Evolutionary conservation across 2,329 filamentous ascomycete species (phyloP).

Genomic region (Diplocarpon rosae): DNA sequence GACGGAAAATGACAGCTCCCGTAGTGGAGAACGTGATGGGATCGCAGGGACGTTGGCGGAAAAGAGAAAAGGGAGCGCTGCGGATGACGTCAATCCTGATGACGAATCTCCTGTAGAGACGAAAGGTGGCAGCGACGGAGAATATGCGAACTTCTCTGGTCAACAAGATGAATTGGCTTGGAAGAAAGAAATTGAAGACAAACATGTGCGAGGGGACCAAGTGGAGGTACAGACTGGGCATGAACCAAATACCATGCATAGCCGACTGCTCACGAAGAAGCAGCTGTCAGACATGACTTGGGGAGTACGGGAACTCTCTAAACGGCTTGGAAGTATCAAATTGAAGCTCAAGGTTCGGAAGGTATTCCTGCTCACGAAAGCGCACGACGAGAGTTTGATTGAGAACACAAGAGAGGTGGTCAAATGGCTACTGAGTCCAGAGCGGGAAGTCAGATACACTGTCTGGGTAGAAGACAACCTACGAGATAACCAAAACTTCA

Average conservation of each 20-base stretch:
- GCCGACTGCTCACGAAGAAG: slow-evolving; percentile 82
- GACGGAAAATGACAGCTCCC: slow-evolving; percentile 26
- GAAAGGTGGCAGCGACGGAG: slow-evolving; percentile 8
- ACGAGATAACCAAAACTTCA: slow-evolving; percentile 59
- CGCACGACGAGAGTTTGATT: slow-evolving; percentile 74
- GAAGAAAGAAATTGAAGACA: slow-evolving; percentile 29
- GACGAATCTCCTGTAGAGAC: slow-evolving; percentile 8
- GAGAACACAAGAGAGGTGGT: slow-evolving; percentile 65
- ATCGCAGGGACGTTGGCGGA: slow-evolving; percentile 22
- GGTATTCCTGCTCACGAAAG: slow-evolving; percentile 84
- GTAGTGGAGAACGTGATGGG: slow-evolving; percentile 23
- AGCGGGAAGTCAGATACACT: slow-evolving; percentile 56
- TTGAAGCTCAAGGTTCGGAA: slow-evolving; percentile 71
- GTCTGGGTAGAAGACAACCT: slow-evolving; percentile 78
- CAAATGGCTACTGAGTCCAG: slow-evolving; percentile 67
- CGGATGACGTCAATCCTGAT: neutral
- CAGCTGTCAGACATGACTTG: slow-evolving; percentile 95
- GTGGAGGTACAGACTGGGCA: slow-evolving; percentile 11
- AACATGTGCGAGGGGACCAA: slow-evolving; percentile 11
- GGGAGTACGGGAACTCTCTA: slow-evolving; percentile 82
- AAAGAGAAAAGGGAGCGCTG: slow-evolving; percentile 7
- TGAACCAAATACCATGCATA: slow-evolving; percentile 30
- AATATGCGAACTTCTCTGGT: slow-evolving; percentile 27
- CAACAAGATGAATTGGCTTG: slow-evolving; percentile 47
- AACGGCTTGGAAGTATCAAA: slow-evolving; percentile 72